Evolutionary conservation across 306 rosid species (phyloP), one percentile per base, ranked within the genome.

Genomic region (Sphenostylis stenocarpa): DNA sequence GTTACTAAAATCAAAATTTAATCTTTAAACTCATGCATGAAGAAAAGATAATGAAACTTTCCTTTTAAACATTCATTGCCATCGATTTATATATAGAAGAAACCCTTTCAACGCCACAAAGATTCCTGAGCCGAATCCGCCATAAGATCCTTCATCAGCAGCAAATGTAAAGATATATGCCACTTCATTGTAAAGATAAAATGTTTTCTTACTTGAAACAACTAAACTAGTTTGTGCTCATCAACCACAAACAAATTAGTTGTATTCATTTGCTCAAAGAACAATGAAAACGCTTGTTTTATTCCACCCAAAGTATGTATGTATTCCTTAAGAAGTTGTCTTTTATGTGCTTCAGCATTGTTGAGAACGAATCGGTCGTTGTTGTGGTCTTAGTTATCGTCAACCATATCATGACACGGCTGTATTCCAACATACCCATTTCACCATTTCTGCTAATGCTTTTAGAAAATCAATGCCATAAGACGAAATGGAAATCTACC

Each of bases 321-420:
- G 21, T 36, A 8, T 8, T 16, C 11, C 45, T 47, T 70, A 2
- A 28, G 41, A 39, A 17, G 48, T 6, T 62, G 83, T 43, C 53
- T 43, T 44, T 56, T 67, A 68, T 20, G 21, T 51, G 41, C 23
- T 69, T 73, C 83, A 69, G 14, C 85, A 20, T 81, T 62, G 88
- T 45, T 73, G 78, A 28, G 7, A 57, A 39, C 84, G 23, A 61
- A 64, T 13, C 8, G 17, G 16, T 58, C 70, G 44, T 39, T 45
- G 61, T 19, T 47, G 26, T 21, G 26, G 14, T 73, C 86, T 69
- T 85, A 82, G 88, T 48, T 56, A 75, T 64, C 36, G 14, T 65
- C 86, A 85, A 31, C 49, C 36, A 10, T 11, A 44, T 52, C 45
- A 51, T 60, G 47, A 4, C 9, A 76, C 8, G 43, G 17, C 16